Base-by-base conservation (phyloP, 2,329 filamentous ascomycete genomes). In the Fusarium nelsonii region DNA sequence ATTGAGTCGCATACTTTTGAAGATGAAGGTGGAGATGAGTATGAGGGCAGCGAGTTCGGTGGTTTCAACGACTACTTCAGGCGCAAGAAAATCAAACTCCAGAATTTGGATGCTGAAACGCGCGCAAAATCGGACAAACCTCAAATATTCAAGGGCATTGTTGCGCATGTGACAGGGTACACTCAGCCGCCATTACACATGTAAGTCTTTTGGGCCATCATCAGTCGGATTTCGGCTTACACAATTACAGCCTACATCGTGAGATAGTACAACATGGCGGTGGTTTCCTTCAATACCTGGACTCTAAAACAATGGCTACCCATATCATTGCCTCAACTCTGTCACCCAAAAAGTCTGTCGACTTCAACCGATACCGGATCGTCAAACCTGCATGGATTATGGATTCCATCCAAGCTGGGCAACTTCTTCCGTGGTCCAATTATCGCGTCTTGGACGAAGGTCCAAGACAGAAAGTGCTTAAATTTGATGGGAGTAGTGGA, bases 381-480 rank as follows among this genome's bases (percentile, higher is more conserved):
- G 96, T 97, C 51, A 97, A 96, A 78, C 96, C 96, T 1, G 90
- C 93, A 20, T 99, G 96, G 96, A 88, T 99, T 4, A 90, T 93
- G 15, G 95, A 99, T 72, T 97, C 94, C 65, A 88, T 98, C 45
- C 84, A 88, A 59, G 92, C 92, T 8, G 93, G 93, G 8, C 91
- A 88, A 73, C 80, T 97, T 44, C 83, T 98, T 30, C 91, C 95
- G 0, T 99, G 97, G 96, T 85, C 91, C 63, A 84, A 89, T 14
- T 99, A 96, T 76, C 88, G 93, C 32, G 89, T 97, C 1, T 82
- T 97, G 6, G 92, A 96, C 69, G 93, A 97, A 77, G 94, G 93
- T 0, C 88, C 90, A 1, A 88, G 89, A 11, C 96, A 99, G 79
- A 93, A 92, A 72, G 85, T 94, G 2, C 82, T 99, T 49, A 85